A percentile compares a stretch with the other conserved stretches of the same genome.
Evolutionary conservation across 345 rosid genomes (phyloP).

Genomic region (Salix caprea): DNA sequence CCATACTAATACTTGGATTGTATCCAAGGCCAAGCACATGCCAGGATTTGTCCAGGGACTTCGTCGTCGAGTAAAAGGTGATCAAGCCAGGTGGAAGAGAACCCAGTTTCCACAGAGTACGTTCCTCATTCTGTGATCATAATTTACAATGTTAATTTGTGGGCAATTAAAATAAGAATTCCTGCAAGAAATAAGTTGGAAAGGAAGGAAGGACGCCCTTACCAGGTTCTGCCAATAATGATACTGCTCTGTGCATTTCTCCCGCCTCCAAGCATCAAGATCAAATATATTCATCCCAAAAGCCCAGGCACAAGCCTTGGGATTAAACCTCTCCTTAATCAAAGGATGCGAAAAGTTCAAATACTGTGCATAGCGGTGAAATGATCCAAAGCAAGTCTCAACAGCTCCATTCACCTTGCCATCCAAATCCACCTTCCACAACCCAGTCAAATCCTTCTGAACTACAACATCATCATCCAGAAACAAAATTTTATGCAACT

Average conservation of each 20-base stretch:
- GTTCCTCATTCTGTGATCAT: conserved; percentile 58
- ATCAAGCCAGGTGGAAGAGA: conserved; percentile 83
- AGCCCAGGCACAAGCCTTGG: conserved; percentile 91
- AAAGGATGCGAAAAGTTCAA: conserved; percentile 69
- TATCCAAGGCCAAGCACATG: conserved; percentile 91
- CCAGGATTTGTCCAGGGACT: conserved; percentile 87
- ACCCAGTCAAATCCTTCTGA: conserved; percentile 78
- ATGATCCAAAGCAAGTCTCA: conserved; percentile 89
- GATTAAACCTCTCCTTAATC: conserved; percentile 63
- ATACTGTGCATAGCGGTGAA: conserved; percentile 74
- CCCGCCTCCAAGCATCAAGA: conserved; percentile 84
- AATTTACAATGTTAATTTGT: not conserved
- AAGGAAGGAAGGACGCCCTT: conserved; percentile 11
- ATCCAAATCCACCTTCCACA: conserved; percentile 79
- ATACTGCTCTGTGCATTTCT: conserved; percentile 47
- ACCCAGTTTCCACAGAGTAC: conserved; percentile 62
- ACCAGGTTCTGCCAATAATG: conserved; percentile 73
- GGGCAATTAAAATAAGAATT: not conserved
- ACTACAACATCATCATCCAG: conserved; percentile 94
- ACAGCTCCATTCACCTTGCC: conserved; percentile 97
- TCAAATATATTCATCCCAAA: conserved; percentile 90
- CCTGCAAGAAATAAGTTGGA: not conserved
- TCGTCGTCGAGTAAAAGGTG: conserved; percentile 77
- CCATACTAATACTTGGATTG: conserved; percentile 78
- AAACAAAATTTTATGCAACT: conserved; percentile 70